phyloP scores from a whole-genome alignment of 257 asterid genomes.

The Solanum ossicruentum region DNA sequence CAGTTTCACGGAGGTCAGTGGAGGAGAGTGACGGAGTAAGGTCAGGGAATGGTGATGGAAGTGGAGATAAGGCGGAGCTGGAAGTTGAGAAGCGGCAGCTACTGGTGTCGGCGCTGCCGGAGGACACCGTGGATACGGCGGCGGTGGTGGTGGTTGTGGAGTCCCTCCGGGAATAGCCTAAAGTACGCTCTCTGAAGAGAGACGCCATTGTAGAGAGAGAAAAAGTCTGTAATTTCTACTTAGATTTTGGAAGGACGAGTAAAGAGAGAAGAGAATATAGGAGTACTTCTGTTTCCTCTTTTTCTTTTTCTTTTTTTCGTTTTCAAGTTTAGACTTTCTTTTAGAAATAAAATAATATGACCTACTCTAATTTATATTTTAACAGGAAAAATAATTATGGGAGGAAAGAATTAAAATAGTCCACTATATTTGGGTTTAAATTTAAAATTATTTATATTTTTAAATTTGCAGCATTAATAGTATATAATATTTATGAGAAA shows the following conservation, averaged over 20 bases:
- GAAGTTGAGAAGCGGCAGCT: not conserved
- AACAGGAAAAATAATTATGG: not conserved
- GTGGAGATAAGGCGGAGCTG: slow-evolving; percentile 26
- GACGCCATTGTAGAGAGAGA: slow-evolving; percentile 71
- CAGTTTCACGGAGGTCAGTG: slow-evolving; percentile 65
- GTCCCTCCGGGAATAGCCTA: slow-evolving; percentile 60
- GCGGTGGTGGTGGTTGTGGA: slow-evolving; percentile 33
- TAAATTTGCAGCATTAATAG: too few species aligned
- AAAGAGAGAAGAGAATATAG: not conserved
- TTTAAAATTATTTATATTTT: too few species aligned
- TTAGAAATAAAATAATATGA: not conserved
- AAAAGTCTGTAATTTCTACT: not conserved
- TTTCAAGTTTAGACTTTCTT: not conserved
- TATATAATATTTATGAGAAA: too few species aligned
- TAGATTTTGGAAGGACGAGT: not conserved
- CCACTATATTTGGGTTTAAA: too few species aligned
- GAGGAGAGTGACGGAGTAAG: slow-evolving; percentile 54
- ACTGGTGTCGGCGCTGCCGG: not conserved
- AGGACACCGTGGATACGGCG: slow-evolving; percentile 17
- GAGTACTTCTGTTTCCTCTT: not conserved
- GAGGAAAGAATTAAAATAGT: not conserved
- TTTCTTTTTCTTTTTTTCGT: not conserved
- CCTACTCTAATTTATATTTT: not conserved
- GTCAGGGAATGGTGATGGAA: slow-evolving; percentile 71
- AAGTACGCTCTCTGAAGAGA: slow-evolving; percentile 74